Conservation (phyloP, 305 asterid genomes). For the Caryopteris hybrid region DNA sequence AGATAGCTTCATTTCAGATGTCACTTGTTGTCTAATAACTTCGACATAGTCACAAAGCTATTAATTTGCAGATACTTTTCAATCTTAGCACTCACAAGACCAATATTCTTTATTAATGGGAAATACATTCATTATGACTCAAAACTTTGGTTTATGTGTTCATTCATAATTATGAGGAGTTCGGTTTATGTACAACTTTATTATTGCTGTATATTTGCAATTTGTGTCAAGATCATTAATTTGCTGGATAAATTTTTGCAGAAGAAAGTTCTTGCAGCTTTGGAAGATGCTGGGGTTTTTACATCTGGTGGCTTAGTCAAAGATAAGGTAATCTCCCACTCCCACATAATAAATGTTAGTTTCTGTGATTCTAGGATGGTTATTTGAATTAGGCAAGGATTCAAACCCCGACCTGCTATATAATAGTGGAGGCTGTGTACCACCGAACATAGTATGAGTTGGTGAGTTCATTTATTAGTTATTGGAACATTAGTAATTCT, state of each 20-base stretch:
- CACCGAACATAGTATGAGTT: too few species aligned
- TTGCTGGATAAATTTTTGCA: slow-evolving; percentile 33
- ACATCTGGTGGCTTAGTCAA: slow-evolving; percentile 88
- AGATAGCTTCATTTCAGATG: neutral
- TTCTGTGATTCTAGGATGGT: too few species aligned
- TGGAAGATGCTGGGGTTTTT: slow-evolving; percentile 87
- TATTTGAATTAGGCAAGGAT: too few species aligned
- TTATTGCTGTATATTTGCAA: slow-evolving; percentile 7
- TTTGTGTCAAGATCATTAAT: slow-evolving; percentile 25
- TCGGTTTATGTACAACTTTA: slow-evolving; percentile 7
- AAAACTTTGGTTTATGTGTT: neutral
- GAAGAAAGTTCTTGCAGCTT: slow-evolving; percentile 72
- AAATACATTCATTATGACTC: neutral
- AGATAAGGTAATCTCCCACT: slow-evolving; percentile 75
- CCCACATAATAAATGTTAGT: too few species aligned
- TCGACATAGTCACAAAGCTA: neutral
- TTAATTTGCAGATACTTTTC: neutral
- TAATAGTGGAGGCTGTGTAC: too few species aligned
- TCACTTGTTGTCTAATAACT: neutral
- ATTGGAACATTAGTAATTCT: too few species aligned
- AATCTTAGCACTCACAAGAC: neutral
- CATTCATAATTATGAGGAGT: neutral
- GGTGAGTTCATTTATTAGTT: too few species aligned
- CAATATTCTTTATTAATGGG: neutral
- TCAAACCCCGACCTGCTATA: too few species aligned